Conservation (phyloP, 257 asterid species). For the Primulina tabacum region DNA sequence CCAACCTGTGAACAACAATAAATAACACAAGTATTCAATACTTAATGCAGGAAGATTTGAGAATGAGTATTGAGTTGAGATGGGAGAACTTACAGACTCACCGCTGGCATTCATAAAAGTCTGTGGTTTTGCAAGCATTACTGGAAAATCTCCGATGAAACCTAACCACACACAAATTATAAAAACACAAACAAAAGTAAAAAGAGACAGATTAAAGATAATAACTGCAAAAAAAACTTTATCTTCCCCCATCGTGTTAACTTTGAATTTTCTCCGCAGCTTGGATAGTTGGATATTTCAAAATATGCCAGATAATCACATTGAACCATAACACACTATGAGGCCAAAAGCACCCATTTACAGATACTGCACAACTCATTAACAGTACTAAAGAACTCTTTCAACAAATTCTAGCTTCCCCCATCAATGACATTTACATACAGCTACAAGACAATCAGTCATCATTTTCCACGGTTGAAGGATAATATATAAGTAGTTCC, state of each 20-base stretch:
- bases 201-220: slow-evolving; percentile 13
- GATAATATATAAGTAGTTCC: too few species aligned
- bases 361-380: background rate
- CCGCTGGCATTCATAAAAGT: slow-evolving; percentile 99
- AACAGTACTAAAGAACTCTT: slow-evolving; percentile 1
- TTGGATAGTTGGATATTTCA: background rate
- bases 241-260: background rate
- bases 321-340: background rate
- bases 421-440: background rate
- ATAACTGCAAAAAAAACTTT: background rate
- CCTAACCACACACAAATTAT: slow-evolving; percentile 43
- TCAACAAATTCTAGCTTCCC: background rate
- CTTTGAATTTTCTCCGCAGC: background rate
- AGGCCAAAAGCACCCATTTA: background rate
- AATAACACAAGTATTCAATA: slow-evolving; percentile 24
- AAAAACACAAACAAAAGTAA: background rate
- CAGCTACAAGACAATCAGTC: background rate
- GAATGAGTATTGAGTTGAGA: slow-evolving; percentile 26
- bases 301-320: background rate
- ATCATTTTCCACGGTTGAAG: too few species aligned
- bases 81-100: slow-evolving; percentile 94
- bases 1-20: slow-evolving; percentile 63
- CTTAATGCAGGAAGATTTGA: background rate
- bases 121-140: slow-evolving; percentile 93
- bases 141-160: slow-evolving; percentile 77